Base-by-base conservation (phyloP, 208 protist species). In the Sergeia podlipaevii region DNA sequence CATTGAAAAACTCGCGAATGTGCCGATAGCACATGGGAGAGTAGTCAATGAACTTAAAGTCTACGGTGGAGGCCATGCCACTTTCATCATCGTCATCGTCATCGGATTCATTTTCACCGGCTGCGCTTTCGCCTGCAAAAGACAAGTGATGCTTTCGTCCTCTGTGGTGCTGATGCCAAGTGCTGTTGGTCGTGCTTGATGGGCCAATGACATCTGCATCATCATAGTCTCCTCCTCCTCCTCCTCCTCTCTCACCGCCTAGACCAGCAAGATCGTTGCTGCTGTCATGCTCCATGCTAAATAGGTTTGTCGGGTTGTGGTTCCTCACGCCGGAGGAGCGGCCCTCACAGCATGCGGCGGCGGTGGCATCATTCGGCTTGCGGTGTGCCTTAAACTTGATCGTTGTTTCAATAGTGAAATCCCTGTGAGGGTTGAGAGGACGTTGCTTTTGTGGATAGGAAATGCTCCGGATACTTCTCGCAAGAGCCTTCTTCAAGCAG, bases 21-120 rank as follows among this genome's bases (percentile, higher is more conserved):
- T 95, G 81, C 28, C 74, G 74, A 60, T 95, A 97, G 72, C 82
- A 91, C 88, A 95, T 93, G 4, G 91, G 91, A n/a, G 82, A 86
- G 63, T 91, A 97, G 49, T 94, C 86, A 7, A 76, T 90, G 58
- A 95, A 92, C 29, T 60, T 80, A 45, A 95, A 92, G 21, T 69
- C 56, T 8, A 79, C 70, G 6, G 33, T 59, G 10, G 60, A 65
- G 33, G 28, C 38, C n/a, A 71, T 70, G 0, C 51, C 67, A 33
- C 75, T 62, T 21, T 52, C 51, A 5, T 76, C 81, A 8, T 69
- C 55, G 38, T 84, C 80, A 58, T 59, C 58, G 23, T 82, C 60
- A 0, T 74, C 69, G 29, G 29, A 0, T 13, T 53, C 53, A 27
- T 53, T 27, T 32, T 67, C 38, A 20, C 32, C 29, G 24, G 47